Evolutionary conservation across 148 eudicot species (phyloP).

Genomic region (Rheum nobile): DNA sequence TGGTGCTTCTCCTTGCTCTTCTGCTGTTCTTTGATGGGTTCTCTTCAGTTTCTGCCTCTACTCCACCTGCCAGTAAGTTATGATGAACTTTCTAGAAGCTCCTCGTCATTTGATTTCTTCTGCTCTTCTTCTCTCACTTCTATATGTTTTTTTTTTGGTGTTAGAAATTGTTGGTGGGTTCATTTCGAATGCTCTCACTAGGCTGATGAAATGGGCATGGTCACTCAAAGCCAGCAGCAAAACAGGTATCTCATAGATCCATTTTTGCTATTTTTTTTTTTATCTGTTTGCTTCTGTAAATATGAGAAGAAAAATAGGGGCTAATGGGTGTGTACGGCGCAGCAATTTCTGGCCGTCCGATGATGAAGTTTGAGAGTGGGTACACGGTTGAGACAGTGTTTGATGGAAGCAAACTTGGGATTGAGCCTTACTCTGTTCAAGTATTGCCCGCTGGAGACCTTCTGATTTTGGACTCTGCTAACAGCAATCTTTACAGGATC

Average conservation of each 20-base stretch:
- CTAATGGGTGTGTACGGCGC: slow-evolving; percentile 12
- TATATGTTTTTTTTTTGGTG: background rate
- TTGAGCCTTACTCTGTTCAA: slow-evolving; percentile 79
- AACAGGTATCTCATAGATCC: slow-evolving; percentile 45
- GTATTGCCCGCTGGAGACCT: slow-evolving; percentile 68
- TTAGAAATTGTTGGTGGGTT: slow-evolving; percentile 75
- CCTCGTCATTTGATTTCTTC: background rate
- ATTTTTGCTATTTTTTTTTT: background rate
- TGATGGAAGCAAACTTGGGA: slow-evolving; percentile 97
- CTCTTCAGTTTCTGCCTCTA: slow-evolving; percentile 44
- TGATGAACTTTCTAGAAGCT: background rate
- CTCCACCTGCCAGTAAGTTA: slow-evolving; percentile 70
- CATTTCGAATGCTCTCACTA: slow-evolving; percentile 50
- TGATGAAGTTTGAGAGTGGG: slow-evolving; percentile 98
- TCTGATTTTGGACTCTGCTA: slow-evolving; percentile 79
- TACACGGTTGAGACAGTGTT: slow-evolving; percentile 89
- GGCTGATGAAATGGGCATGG: slow-evolving; percentile 71
- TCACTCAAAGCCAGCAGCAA: slow-evolving; percentile 77
- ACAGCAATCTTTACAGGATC: slow-evolving; percentile 84
- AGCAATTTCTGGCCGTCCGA: slow-evolving; percentile 68
- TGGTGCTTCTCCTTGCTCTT: slow-evolving; percentile 24
- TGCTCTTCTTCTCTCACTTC: background rate
- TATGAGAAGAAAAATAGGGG: no score
- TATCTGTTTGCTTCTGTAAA: background rate
- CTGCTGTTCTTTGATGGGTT: slow-evolving; percentile 36